Evolutionary conservation across 768 basidiomycete genomes (phyloP), one percentile per base, ranked within the genome.

Genomic region (Naematelia encephala): DNA sequence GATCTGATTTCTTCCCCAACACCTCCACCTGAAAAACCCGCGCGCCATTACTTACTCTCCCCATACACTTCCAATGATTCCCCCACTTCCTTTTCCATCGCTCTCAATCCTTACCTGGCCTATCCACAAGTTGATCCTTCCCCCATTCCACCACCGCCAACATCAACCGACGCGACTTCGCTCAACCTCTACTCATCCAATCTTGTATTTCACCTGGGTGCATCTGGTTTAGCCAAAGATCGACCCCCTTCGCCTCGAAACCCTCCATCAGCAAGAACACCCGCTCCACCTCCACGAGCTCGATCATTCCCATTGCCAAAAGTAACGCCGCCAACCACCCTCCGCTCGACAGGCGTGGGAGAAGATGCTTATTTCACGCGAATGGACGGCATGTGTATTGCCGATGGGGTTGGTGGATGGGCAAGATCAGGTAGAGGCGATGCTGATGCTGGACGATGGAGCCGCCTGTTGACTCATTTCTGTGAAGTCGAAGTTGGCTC

Each of bases 391-490:
- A 86, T 98, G 81, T 93, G 93, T 16, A 87, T 98, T 8, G 90
- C 92, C 2, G 93, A 97, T 72, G 93, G 93, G 27, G 93, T 97
- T 0, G 93, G 93, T 0, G 92, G 92, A 0, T 96, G 91, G 92
- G 82, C 86, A 5, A 77, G 80, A 57, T 70, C 75, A 8, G 64
- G 69, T 14, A 50, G 61, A 34, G 64, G 63, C 3, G 60, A 61
- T 26, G 88, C 80, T 22, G 79, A 81, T 69, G 78, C 80, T 0
- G 79, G 80, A 0, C 66, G 79, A 49, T 80, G 80, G 72, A 73
- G 89, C 1, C 81, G 86, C 19, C 82, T 89, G 29, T 80, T 94
- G 27, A 94, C 94, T 87, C 90, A 93, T 72, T 88, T 83, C 60
- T 89, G 72, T 47, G 70, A 72, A 22, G 59, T 53, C 5, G 73